These are phyloP conservation scores for Backusella parvicylindrica DNA, from an alignment of 192 early-diverging fungal species.

Conservation along the genomic window DNA sequence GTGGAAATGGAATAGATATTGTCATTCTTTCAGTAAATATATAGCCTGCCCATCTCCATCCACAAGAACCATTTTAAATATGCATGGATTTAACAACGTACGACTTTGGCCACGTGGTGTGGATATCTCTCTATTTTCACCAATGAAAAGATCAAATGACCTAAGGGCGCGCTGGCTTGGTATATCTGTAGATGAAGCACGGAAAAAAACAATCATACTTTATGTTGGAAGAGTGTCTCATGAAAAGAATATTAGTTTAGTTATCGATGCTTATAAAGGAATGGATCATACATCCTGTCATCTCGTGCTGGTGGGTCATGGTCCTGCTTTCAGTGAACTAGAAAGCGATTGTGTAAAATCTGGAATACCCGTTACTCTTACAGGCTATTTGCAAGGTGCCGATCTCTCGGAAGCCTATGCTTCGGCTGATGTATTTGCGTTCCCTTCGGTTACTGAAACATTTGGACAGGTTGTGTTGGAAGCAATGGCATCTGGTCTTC, in stretches of 20 bases:
- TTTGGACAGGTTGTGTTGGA: slow-evolving; percentile 36
- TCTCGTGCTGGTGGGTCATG: slow-evolving; percentile 33
- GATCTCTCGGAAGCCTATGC: slow-evolving; percentile 30
- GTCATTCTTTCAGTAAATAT: slow-evolving; percentile 18
- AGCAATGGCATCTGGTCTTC: slow-evolving; percentile 30
- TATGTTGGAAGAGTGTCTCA: slow-evolving; percentile 32
- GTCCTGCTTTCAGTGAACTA: slow-evolving; percentile 28
- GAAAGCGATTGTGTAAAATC: slow-evolving; percentile 11
- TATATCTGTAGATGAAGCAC: slow-evolving; percentile 7
- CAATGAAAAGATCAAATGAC: slow-evolving; percentile 13
- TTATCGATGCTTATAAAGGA: slow-evolving; percentile 23
- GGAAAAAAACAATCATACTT: slow-evolving; percentile 22
- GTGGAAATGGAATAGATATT: slow-evolving; percentile 33
- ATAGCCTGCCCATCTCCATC: slow-evolving; percentile 30
- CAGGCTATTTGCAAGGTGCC: slow-evolving; percentile 26
- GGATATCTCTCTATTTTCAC: slow-evolving; percentile 29
- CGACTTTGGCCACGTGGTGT: slow-evolving; percentile 33
- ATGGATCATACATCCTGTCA: slow-evolving; percentile 32
- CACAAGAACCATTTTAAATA: slow-evolving; percentile 13
- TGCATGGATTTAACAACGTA: slow-evolving; percentile 23
- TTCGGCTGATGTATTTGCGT: slow-evolving; percentile 34
- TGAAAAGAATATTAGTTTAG: slow-evolving; percentile 31
- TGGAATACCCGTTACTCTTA: slow-evolving; percentile 25
- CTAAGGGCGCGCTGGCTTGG: slow-evolving; percentile 22
- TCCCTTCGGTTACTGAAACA: slow-evolving; percentile 33